A percentile compares a stretch with the other conserved stretches of the same genome.
Conservation (phyloP, 768 basidiomycete genomes). For the Hemileccinum rubropunctum region DNA sequence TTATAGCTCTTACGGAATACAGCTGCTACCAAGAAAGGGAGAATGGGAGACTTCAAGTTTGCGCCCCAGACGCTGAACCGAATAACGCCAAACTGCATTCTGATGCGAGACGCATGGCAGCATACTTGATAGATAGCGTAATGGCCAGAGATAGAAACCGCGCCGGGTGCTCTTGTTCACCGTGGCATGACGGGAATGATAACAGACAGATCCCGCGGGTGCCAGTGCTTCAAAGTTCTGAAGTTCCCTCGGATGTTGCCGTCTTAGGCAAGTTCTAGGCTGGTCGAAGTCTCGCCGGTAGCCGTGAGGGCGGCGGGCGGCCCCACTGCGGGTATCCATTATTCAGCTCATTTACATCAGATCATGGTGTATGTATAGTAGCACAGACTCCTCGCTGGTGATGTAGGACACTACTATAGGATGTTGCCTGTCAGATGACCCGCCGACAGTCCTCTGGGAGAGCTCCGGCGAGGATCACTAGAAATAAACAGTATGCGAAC, state of each 20-base stretch:
- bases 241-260: too few species aligned
- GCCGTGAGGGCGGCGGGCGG: neutral
- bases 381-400: too few species aligned
- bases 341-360: too few species aligned
- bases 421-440: too few species aligned
- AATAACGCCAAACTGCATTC: conserved; percentile 11
- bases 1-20: conserved; percentile 23
- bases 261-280: neutral
- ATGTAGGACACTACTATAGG: too few species aligned
- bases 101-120: neutral
- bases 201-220: neutral
- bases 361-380: too few species aligned
- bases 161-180: too few species aligned
- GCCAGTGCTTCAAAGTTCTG: neutral
- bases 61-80: conserved; percentile 18
- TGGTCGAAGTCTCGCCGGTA: neutral
- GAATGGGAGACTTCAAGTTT: conserved; percentile 3
- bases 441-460: too few species aligned
- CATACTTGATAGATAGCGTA: neutral
- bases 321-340: neutral
- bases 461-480: too few species aligned
- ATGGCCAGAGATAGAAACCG: neutral
- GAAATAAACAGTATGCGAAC: too few species aligned
- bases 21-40: conserved; percentile 17
- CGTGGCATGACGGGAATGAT: neutral